These are phyloP conservation scores for Pythium apleroticum DNA, from an alignment of 352 stramenopile genomes.

Conservation along the genomic window DNA sequence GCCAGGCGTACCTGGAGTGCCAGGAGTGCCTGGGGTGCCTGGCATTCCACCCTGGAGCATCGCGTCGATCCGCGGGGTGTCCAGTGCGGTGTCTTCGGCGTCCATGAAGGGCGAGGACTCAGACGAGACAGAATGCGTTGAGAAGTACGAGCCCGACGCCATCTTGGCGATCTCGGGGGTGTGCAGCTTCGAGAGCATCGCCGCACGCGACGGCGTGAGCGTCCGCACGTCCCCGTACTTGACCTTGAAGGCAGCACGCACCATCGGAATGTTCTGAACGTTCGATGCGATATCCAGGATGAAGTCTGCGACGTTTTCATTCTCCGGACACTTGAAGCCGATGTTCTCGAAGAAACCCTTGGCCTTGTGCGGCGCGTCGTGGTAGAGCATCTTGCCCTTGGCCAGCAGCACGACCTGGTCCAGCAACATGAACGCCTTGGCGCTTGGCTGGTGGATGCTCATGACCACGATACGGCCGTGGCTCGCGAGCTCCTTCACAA, in stretches of 20 bases:
- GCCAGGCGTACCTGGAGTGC: constrained; percentile 23
- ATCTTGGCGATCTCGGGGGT: constrained; percentile 16
- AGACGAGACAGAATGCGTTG: constrained; percentile 12
- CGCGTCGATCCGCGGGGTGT: constrained; percentile 46
- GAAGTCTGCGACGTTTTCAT: constrained; percentile 84
- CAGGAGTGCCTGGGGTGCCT: constrained; percentile 19
- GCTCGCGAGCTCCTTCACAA: constrained; percentile 84
- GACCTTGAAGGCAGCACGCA: constrained; percentile 49
- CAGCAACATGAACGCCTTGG: constrained; percentile 88
- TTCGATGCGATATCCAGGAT: constrained; percentile 77
- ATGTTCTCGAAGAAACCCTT: constrained; percentile 64
- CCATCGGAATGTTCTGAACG: constrained; percentile 56
- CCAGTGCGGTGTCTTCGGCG: constrained; percentile 36
- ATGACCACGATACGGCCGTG: constrained; percentile 81
- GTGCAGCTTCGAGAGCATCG: constrained; percentile 20
- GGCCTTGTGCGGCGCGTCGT: constrained; percentile 44
- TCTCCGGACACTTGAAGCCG: constrained; percentile 65
- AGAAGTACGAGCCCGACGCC: constrained; percentile 12
- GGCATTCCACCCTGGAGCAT: constrained; percentile 21
- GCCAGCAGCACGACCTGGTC: constrained; percentile 91
- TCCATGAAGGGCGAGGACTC: constrained; percentile 66
- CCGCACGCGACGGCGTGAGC: constrained; percentile 3
- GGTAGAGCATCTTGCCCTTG: constrained; percentile 73
- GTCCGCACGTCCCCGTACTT: constrained; percentile 23
- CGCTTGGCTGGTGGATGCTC: constrained; percentile 90